Base-by-base conservation (phyloP, 139 green algal genomes). In the Haematococcus lacustris region DNA sequence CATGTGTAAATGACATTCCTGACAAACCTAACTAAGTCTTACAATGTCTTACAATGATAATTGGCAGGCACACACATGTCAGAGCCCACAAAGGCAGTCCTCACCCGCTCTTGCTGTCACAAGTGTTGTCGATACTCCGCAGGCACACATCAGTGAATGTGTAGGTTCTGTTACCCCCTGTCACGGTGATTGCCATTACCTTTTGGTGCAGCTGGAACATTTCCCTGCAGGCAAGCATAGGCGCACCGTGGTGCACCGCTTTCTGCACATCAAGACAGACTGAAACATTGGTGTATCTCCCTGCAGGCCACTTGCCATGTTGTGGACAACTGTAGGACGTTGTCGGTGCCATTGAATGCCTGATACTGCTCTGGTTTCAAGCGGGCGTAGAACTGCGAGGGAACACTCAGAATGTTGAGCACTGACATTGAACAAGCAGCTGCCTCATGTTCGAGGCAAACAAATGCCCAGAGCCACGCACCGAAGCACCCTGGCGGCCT, bases 151-250 rank as follows among this genome's bases (percentile, higher is more conserved):
- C 50, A 6, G n/a, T 40, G 68, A 66, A 73, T 30, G 38, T 66
- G 17, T 25, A 5, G 7, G 6, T 25, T 33, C 6, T 59, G 51
- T 23, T 66, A 34, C 6, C 5, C 21, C 28, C 50, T 3, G 38
- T 3, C 33, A 73, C 68, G 1, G 35, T 41, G 2, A 73, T 35
- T 2, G 50, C 51, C 37, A 65, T 35, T 9, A 73, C 40, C 68
- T 73, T 73, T 33, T 40, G 26, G 35, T 73, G 50, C 50, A 73
- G 51, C 68, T 73, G 50, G 68, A 73, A 73, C 51, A 73, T 73
- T 51, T 73, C 68, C 68, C 68, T n/a, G n/a, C n/a, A n/a, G n/a
- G n/a, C n/a, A n/a, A n/a, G n/a, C n/a, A n/a, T n/a, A n/a, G n/a
- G n/a, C n/a, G n/a, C n/a, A n/a, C n/a, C n/a, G n/a, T n/a, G n/a